phyloP scores from a whole-genome alignment of 2,329 filamentous ascomycete genomes.

The Parastagonospora avenae region DNA sequence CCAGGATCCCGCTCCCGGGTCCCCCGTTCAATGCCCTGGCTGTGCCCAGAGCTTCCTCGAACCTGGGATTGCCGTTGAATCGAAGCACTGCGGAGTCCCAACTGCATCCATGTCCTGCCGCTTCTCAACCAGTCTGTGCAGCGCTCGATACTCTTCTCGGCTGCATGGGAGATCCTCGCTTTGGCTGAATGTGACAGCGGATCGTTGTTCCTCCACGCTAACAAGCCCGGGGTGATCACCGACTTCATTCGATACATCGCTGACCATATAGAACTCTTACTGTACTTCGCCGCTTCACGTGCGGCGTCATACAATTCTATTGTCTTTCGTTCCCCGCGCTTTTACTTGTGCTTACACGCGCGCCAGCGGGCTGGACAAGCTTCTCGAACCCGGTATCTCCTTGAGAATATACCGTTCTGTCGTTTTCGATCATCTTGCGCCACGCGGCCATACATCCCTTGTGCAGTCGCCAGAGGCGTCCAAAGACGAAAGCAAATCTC shows the following conservation, averaged over 20 bases:
- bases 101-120: slow-evolving; percentile 32
- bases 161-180: slow-evolving; percentile 38
- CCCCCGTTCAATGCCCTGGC: slow-evolving; percentile 28
- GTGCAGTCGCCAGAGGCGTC: neutral
- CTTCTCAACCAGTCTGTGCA: slow-evolving; percentile 35
- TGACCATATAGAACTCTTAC: slow-evolving; percentile 29
- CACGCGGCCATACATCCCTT: neutral
- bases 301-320: slow-evolving; percentile 15
- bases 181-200: slow-evolving; percentile 35
- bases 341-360: slow-evolving; percentile 18
- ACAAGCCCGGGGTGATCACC: slow-evolving; percentile 24
- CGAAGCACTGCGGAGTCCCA: slow-evolving; percentile 32
- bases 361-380: slow-evolving; percentile 27
- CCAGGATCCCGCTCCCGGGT: slow-evolving; percentile 33
- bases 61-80: slow-evolving; percentile 42
- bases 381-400: slow-evolving; percentile 22
- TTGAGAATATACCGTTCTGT: slow-evolving; percentile 31
- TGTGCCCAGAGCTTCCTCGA: slow-evolving; percentile 33
- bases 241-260: slow-evolving; percentile 9
- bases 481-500: neutral
- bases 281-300: slow-evolving; percentile 20
- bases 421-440: slow-evolving; percentile 24
- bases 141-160: slow-evolving; percentile 16
- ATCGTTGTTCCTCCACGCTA: slow-evolving; percentile 31
- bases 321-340: slow-evolving; percentile 20